Evolutionary conservation across 2,329 filamentous ascomycete species (phyloP).

Genomic region (Fusarium sp.): DNA sequence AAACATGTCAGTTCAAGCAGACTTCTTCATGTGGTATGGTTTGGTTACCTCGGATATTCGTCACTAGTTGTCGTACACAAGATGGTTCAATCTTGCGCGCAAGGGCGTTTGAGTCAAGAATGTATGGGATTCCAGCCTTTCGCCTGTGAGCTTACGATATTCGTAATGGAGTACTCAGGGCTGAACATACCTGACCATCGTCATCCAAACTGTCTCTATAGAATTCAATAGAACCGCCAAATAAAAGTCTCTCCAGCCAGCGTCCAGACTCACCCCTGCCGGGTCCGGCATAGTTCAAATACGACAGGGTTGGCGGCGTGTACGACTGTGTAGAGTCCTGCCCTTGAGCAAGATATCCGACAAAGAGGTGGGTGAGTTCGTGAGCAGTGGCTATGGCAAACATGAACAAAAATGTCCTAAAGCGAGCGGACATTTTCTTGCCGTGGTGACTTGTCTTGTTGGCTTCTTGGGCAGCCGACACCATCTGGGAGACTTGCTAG

Average conservation of each 20-base stretch:
- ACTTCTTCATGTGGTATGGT: neutral
- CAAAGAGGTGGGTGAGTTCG: neutral
- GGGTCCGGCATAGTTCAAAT: neutral
- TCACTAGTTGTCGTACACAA: neutral
- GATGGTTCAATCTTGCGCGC: neutral
- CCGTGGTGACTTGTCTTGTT: neutral
- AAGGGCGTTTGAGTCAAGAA: neutral
- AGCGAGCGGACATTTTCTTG: neutral
- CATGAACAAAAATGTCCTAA: neutral
- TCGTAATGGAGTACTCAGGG: neutral
- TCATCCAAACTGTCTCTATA: neutral
- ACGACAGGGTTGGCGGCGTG: neutral
- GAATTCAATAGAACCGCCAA: neutral
- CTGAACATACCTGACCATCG: neutral
- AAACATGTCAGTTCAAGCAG: neutral
- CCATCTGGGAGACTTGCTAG: neutral
- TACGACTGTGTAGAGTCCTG: neutral
- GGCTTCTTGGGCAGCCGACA: neutral
- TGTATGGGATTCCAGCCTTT: neutral
- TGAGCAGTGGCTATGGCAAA: neutral
- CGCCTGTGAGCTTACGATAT: neutral
- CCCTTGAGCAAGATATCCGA: neutral
- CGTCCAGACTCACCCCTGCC: neutral
- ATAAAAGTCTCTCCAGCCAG: neutral
- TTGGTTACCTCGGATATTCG: neutral